Base-by-base conservation (phyloP, 345 rosid genomes). In the Orychophragmus violaceus region DNA sequence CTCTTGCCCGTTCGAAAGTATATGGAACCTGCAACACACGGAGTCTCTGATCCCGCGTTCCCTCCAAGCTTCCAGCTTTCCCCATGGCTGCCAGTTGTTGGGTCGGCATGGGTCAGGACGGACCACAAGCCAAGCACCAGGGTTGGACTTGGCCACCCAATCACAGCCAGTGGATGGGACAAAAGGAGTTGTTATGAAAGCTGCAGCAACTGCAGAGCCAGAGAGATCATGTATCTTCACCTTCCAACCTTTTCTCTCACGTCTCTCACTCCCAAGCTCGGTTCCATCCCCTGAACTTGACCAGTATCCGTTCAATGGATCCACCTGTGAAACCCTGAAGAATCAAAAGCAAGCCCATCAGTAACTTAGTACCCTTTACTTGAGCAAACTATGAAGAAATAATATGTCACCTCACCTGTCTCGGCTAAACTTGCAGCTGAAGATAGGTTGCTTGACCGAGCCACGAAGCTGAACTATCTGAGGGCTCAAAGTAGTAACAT, bases 81-180 rank as follows among this genome's bases (percentile, higher is more conserved):
- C 97, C 97, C 98, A 92, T 5, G 98, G 98, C 74, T 86, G 86
- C 98, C 97, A 92, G 84, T 93, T 84, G 76, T 85, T 91, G 2
- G 95, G 86, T 62, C 91, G 75, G 64, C 83, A 84, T 5, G 79
- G 77, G 77, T 89, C 98, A 12, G 96, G 95, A 33, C 88, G 76
- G 60, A 92, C 95, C 46, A 92, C 91, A 69, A 89, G 80, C 98
- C 98, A 92, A 62, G 91, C 89, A 75, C 98, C 97, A 0, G 95
- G 98, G 76, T 92, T 92, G 28, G 98, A 92, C 80, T 75, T 84
- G 41, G 95, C 91, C n/a, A 92, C 98, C 98, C 95, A 92, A 76
- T 87, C 98, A 86, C 91, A 92, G 49, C 96, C 97, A 45, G 89
- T 74, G 51, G 98, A 86, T 48, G 98, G 98, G 50, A 92, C 95